These are phyloP conservation scores for Sporothrix humicola DNA, from an alignment of 2,329 filamentous ascomycete genomes.

Conservation along the genomic window DNA sequence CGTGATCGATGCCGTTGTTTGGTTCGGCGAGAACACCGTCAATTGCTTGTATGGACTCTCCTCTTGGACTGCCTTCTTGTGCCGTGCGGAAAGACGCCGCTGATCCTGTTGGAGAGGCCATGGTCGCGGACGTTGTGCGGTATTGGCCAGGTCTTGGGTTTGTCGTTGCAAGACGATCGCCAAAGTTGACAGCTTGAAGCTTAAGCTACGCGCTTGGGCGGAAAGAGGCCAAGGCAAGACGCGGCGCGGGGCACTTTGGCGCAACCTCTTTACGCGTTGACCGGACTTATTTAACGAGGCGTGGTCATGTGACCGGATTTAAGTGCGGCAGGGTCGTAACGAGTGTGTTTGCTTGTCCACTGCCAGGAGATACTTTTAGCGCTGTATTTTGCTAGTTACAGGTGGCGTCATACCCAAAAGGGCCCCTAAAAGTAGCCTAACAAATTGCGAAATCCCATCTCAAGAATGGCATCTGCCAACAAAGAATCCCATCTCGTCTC, in stretches of 20 bases:
- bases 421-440: background rate
- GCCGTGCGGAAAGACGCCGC: constrained; percentile 15
- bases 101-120: constrained; percentile 11
- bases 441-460: background rate
- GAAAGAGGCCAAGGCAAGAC: background rate
- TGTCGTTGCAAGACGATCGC: background rate
- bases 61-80: constrained; percentile 6
- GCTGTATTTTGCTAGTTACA: background rate
- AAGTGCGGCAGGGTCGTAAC: background rate
- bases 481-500: constrained; percentile 17
- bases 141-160: background rate
- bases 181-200: too few relatives aligned
- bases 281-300: background rate
- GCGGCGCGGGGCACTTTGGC: constrained; percentile 7
- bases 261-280: constrained; percentile 16
- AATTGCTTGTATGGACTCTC: background rate
- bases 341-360: background rate
- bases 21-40: background rate
- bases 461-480: constrained; percentile 15
- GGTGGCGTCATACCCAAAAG: background rate
- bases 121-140: background rate
- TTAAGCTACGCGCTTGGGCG: background rate
- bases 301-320: constrained; percentile 14
- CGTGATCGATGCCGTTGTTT: background rate
- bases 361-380: background rate